Evolutionary conservation across 352 stramenopile species (phyloP).

Genomic region (Lagenidium sp.): DNA sequence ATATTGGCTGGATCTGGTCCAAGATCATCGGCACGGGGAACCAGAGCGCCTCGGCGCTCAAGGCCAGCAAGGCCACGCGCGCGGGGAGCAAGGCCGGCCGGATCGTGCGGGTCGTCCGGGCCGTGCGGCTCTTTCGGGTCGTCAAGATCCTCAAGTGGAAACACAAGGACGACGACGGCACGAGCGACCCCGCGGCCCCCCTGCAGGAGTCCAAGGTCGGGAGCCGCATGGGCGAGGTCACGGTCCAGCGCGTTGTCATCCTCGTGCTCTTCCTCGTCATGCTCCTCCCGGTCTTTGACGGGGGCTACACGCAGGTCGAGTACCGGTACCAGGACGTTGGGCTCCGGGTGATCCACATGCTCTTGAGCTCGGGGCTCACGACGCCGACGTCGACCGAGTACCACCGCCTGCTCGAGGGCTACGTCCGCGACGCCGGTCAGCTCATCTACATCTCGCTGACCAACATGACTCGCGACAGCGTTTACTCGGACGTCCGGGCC

Average conservation of each 20-base stretch:
- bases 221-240: slow-evolving; percentile 85
- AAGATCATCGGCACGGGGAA: slow-evolving; percentile 47
- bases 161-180: slow-evolving; percentile 44
- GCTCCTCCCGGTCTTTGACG: slow-evolving; percentile 81
- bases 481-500: slow-evolving; percentile 20
- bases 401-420: slow-evolving; percentile 45
- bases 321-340: slow-evolving; percentile 85
- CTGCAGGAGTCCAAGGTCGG: slow-evolving; percentile 84
- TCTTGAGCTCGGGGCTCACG: slow-evolving; percentile 42
- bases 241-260: slow-evolving; percentile 78
- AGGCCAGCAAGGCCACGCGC: slow-evolving; percentile 58
- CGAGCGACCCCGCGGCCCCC: slow-evolving; percentile 14
- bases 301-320: slow-evolving; percentile 61
- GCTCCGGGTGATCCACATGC: slow-evolving; percentile 62
- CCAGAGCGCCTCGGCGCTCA: slow-evolving; percentile 41
- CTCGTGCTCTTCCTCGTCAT: slow-evolving; percentile 87
- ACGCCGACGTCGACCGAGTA: slow-evolving; percentile 32
- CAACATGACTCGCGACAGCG: slow-evolving; percentile 28
- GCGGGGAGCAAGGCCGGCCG: slow-evolving; percentile 73
- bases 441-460: slow-evolving; percentile 51
- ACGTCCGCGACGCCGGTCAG: slow-evolving; percentile 47
- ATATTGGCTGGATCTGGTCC: slow-evolving; percentile 78
- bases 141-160: slow-evolving; percentile 86
- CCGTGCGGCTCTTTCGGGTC: slow-evolving; percentile 75
- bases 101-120: slow-evolving; percentile 79